A percentile compares a stretch with the other conserved stretches of the same genome.
phyloP scores from a whole-genome alignment of 164 flowering plant species.

The Vitis rupestris region DNA sequence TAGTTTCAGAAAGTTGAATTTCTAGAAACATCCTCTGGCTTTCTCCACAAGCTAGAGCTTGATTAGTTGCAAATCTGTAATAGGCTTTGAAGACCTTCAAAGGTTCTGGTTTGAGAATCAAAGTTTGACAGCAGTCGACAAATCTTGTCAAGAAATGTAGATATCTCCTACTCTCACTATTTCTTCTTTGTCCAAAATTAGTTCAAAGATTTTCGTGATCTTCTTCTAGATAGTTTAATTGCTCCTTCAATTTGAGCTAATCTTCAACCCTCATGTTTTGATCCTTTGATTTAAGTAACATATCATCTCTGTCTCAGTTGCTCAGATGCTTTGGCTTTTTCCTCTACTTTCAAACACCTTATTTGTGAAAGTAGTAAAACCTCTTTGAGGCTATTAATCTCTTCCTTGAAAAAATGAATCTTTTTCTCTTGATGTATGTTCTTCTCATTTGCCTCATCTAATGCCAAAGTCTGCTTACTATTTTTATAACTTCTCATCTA shows the following conservation, averaged over 20 bases:
- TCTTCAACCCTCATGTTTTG: constrained; percentile 38
- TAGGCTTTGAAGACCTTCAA: constrained; percentile 37
- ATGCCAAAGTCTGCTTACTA: too few species aligned
- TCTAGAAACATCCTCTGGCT: constrained; percentile 55
- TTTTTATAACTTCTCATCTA: too few species aligned
- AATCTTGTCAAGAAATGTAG: constrained; percentile 36
- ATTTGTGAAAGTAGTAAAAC: constrained; percentile 32
- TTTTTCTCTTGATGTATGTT: constrained; percentile 34
- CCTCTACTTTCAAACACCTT: constrained; percentile 44
- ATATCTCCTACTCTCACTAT: constrained; percentile 59
- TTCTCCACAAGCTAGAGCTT: constrained; percentile 64
- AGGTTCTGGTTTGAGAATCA: constrained; percentile 44
- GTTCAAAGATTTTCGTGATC: constrained; percentile 46
- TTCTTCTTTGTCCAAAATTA: constrained; percentile 36
- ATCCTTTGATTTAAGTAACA: constrained; percentile 38
- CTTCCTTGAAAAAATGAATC: constrained; percentile 25
- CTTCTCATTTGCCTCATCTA: too few species aligned
- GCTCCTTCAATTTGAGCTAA: constrained; percentile 69
- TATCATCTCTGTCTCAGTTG: constrained; percentile 45
- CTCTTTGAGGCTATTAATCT: constrained; percentile 41
- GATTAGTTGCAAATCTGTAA: constrained; percentile 50
- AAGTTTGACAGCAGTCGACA: constrained; percentile 39
- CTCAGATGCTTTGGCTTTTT: constrained; percentile 24
- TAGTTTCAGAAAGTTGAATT: constrained; percentile 45
- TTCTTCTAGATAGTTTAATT: constrained; percentile 62